phyloP scores from a whole-genome alignment of 2,329 filamentous ascomycete genomes.

The Penicillium sp. region DNA sequence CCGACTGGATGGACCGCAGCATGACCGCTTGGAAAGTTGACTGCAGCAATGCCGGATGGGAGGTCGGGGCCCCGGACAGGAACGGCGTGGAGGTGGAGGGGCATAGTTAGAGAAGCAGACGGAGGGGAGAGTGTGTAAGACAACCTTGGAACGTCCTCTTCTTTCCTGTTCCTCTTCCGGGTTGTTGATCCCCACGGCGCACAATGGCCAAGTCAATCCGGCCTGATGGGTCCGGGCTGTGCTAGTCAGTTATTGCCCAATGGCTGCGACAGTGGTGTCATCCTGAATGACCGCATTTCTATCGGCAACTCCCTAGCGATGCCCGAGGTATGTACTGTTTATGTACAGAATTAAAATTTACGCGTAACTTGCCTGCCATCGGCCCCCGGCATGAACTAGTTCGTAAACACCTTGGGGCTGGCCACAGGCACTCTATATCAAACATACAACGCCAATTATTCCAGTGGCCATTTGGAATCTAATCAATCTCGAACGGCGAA shows the following conservation, averaged over 20 bases:
- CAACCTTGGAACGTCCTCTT: too few species aligned
- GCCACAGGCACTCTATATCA: not conserved
- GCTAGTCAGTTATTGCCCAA: not conserved
- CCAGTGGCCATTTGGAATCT: not conserved
- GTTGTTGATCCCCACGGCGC: not conserved
- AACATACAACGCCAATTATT: not conserved
- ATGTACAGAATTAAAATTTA: too few species aligned
- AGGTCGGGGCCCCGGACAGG: constrained; percentile 8
- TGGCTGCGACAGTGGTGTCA: not conserved
- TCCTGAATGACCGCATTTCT: not conserved
- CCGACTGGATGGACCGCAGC: constrained; percentile 29
- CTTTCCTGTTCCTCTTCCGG: not conserved
- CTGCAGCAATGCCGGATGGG: constrained; percentile 18
- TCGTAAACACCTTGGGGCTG: not conserved
- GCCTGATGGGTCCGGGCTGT: not conserved
- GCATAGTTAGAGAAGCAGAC: too few species aligned
- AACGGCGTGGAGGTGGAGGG: not conserved
- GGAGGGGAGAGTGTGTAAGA: too few species aligned
- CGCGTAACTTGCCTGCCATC: too few species aligned
- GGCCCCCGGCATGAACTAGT: not conserved
- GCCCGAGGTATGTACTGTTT: not conserved
- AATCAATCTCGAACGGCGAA: not conserved
- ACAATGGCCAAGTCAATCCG: not conserved
- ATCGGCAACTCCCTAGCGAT: not conserved
- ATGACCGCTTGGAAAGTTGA: constrained; percentile 20